Evolutionary conservation across 2,329 filamentous ascomycete species (phyloP).

Genomic region (Pseudogymnoascus sp.): DNA sequence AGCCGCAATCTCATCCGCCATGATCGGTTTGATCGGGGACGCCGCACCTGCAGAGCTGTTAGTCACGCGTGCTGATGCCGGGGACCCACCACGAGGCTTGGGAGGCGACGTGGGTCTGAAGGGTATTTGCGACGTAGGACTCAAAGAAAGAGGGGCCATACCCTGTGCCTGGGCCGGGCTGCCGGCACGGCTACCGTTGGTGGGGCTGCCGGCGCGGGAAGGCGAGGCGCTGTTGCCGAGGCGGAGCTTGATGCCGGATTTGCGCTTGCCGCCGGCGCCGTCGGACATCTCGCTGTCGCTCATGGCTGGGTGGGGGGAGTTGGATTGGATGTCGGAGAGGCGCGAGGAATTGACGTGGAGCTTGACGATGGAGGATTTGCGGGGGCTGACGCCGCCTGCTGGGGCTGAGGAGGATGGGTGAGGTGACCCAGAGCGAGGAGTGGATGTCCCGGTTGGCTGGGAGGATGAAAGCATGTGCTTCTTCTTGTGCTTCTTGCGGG

Average conservation of each 20-base stretch:
- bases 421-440: constrained; percentile 35
- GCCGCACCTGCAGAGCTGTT: not conserved
- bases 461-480: constrained; percentile 47
- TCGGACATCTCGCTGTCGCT: constrained; percentile 67
- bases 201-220: constrained; percentile 35
- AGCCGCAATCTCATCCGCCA: constrained; percentile 47
- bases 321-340: constrained; percentile 23
- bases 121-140: not conserved
- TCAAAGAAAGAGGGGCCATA: not conserved
- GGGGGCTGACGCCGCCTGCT: constrained; percentile 17
- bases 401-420: constrained; percentile 20
- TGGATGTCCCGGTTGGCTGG: constrained; percentile 47
- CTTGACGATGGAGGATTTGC: constrained; percentile 27
- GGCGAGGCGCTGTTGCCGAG: constrained; percentile 32
- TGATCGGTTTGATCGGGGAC: constrained; percentile 16
- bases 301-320: constrained; percentile 38
- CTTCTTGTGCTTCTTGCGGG: constrained; percentile 71
- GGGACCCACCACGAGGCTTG: not conserved
- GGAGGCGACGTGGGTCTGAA: not conserved
- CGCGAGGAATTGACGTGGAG: constrained; percentile 25
- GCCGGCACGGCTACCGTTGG: constrained; percentile 51
- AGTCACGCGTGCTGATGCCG: not conserved
- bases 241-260: constrained; percentile 50
- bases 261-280: constrained; percentile 48
- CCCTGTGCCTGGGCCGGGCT: constrained; percentile 41